Percentiles rank a stretch among this genome's conserved stretches.
Conservation (phyloP, 2,329 filamentous ascomycete genomes). For the Phialophora macrospora region DNA sequence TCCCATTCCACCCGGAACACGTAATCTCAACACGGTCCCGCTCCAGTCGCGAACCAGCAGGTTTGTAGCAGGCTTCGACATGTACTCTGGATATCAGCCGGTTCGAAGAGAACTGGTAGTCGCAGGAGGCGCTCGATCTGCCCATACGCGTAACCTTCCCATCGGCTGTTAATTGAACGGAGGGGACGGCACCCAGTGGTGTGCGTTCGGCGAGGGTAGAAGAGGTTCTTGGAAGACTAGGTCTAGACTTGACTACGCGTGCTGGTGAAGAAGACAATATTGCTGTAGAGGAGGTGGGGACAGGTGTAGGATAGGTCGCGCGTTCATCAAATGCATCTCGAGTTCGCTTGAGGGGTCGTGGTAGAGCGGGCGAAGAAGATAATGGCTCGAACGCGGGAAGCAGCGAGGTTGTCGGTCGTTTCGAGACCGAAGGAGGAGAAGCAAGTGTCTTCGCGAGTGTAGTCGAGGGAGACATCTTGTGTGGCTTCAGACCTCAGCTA, state of each 20-base stretch:
- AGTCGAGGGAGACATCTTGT: constrained; percentile 33
- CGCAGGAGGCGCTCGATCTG: constrained; percentile 90
- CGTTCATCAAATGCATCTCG: constrained; percentile 50
- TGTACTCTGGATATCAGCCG: constrained; percentile 92
- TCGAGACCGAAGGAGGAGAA: constrained; percentile 46
- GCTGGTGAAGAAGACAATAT: constrained; percentile 87
- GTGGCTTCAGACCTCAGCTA: constrained; percentile 20
- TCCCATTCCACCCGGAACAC: constrained; percentile 94
- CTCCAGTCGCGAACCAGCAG: constrained; percentile 69
- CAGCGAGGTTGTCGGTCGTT: constrained; percentile 53
- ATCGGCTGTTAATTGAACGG: constrained; percentile 77
- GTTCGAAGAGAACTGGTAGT: constrained; percentile 91
- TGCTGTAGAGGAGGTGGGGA: constrained; percentile 91
- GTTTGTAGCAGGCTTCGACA: constrained; percentile 82
- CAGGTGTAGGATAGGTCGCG: constrained; percentile 84
- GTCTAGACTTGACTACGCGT: constrained; percentile 53
- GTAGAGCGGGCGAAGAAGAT: constrained; percentile 55
- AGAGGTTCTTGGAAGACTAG: constrained; percentile 65
- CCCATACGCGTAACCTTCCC: constrained; percentile 86
- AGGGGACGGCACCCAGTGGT: constrained; percentile 82
- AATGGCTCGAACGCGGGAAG: constrained; percentile 57
- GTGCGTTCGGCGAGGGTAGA: constrained; percentile 75
- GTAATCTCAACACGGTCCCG: constrained; percentile 82
- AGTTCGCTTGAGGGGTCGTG: constrained; percentile 54
- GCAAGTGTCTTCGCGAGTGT: constrained; percentile 36